Percentiles rank a stretch among this genome's conserved stretches.
These are phyloP conservation scores for Geotrichum candidum DNA, from an alignment of 1,139 yeast species.

Conservation along the genomic window DNA sequence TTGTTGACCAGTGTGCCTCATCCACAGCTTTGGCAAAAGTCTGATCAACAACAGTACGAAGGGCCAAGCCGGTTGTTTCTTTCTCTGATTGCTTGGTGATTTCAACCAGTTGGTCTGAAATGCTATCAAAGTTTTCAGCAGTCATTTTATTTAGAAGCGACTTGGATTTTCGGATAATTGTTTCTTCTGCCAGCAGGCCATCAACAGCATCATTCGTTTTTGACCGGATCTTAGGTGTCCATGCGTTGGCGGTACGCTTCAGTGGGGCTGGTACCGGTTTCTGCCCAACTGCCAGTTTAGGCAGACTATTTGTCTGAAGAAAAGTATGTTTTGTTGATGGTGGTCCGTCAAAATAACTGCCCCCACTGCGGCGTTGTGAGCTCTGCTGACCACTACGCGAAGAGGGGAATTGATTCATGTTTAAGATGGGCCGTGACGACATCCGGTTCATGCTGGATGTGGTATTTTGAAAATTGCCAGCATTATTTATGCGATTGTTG, in stretches of 20 bases:
- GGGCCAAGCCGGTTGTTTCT: slow-evolving; percentile 79
- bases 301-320: background rate
- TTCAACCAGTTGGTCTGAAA: slow-evolving; percentile 67
- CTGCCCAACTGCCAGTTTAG: slow-evolving; percentile 18
- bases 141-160: slow-evolving; percentile 90
- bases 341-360: background rate
- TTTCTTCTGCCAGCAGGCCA: slow-evolving; percentile 59
- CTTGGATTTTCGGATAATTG: slow-evolving; percentile 77
- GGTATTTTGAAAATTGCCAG: background rate
- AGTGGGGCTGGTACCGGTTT: slow-evolving; percentile 33
- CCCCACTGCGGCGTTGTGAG: background rate
- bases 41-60: slow-evolving; percentile 73
- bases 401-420: background rate
- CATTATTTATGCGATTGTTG: background rate
- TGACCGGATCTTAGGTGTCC: slow-evolving; percentile 62
- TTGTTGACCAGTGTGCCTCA: slow-evolving; percentile 96
- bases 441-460: slow-evolving; percentile 5
- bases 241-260: slow-evolving; percentile 76
- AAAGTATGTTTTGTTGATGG: background rate
- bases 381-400: background rate
- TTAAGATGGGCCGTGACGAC: background rate
- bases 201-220: slow-evolving; percentile 39
- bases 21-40: slow-evolving; percentile 96
- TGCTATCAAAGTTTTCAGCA: slow-evolving; percentile 80
- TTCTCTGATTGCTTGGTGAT: slow-evolving; percentile 81